phyloP scores from a whole-genome alignment of 78 protist species.

The Chrysochromulina tobinii region DNA sequence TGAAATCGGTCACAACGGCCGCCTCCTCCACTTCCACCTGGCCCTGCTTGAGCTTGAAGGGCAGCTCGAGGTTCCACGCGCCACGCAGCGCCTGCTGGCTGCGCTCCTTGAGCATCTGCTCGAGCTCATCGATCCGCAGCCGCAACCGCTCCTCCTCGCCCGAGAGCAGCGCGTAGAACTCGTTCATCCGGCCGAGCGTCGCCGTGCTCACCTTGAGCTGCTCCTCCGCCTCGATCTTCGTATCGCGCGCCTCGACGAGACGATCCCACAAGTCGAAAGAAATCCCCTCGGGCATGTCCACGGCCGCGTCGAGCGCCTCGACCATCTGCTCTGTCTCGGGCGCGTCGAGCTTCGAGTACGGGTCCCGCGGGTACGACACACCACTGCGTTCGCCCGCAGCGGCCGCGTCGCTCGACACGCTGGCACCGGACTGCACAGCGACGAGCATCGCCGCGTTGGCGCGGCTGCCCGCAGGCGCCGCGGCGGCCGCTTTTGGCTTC shows the following conservation, averaged over 20 bases:
- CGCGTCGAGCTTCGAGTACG: neutral
- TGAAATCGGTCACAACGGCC: constrained; percentile 59
- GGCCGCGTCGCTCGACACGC: no score
- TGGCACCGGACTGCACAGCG: no score
- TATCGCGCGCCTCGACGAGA: neutral
- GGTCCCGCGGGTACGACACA: no score
- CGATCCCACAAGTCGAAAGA: constrained; percentile 27
- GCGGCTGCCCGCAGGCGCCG: no score
- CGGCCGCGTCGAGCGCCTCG: neutral
- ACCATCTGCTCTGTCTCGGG: neutral
- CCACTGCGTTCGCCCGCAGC: no score
- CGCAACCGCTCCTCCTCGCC: neutral
- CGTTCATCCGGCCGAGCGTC: neutral
- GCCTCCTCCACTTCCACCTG: constrained; percentile 72
- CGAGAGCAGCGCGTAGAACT: neutral
- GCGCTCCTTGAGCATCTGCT: no score
- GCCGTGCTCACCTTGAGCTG: neutral
- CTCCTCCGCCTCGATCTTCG: constrained; percentile 1
- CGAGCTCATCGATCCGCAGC: neutral
- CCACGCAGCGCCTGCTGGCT: no score
- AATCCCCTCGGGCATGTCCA: constrained; percentile 33
- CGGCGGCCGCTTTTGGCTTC: no score
- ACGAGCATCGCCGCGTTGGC: no score
- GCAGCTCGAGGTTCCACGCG: constrained; percentile 14
- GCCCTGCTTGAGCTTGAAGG: constrained; percentile 58